Evolutionary conservation across 2,329 filamentous ascomycete species (phyloP).

Genomic region (Monosporascus sp.): DNA sequence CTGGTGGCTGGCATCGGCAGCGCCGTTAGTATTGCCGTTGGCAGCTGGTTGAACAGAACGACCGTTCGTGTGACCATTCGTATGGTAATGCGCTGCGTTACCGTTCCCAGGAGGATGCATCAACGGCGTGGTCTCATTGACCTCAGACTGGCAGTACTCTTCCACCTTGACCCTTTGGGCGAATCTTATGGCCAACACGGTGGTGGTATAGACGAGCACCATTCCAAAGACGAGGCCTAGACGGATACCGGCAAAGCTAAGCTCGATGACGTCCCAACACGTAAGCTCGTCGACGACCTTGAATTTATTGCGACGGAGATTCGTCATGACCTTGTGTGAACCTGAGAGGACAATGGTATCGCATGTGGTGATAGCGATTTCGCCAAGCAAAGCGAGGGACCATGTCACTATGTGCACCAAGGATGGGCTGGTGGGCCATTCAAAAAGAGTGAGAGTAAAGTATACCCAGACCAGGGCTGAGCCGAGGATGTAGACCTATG

Average conservation of each 20-base stretch:
- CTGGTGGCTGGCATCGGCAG: constrained; percentile 17
- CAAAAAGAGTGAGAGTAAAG: constrained; percentile 78
- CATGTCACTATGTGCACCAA: constrained; percentile 76
- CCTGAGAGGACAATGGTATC: constrained; percentile 64
- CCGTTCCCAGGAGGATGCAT: constrained; percentile 32
- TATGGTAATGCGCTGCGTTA: constrained; percentile 9
- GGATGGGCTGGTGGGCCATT: constrained; percentile 76
- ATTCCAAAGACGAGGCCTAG: constrained; percentile 60
- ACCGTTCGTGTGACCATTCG: constrained; percentile 13
- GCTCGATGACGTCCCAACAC: constrained; percentile 58
- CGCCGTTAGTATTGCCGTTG: constrained; percentile 36
- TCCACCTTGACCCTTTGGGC: constrained; percentile 34
- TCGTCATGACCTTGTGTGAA: constrained; percentile 58
- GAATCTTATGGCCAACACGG: constrained; percentile 37
- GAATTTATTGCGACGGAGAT: constrained; percentile 34
- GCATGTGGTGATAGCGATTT: constrained; percentile 64
- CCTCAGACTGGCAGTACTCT: constrained; percentile 33
- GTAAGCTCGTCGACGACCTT: constrained; percentile 27
- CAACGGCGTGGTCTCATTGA: constrained; percentile 59
- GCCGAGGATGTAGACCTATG: constrained; percentile 76
- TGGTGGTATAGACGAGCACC: constrained; percentile 54
- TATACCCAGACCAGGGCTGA: constrained; percentile 84
- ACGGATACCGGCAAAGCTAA: constrained; percentile 62
- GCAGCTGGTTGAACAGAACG: constrained; percentile 10
- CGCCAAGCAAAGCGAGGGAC: constrained; percentile 65